Conservation (phyloP, 2,329 filamentous ascomycete species). For the Mycosphaerelloides madeirae region DNA sequence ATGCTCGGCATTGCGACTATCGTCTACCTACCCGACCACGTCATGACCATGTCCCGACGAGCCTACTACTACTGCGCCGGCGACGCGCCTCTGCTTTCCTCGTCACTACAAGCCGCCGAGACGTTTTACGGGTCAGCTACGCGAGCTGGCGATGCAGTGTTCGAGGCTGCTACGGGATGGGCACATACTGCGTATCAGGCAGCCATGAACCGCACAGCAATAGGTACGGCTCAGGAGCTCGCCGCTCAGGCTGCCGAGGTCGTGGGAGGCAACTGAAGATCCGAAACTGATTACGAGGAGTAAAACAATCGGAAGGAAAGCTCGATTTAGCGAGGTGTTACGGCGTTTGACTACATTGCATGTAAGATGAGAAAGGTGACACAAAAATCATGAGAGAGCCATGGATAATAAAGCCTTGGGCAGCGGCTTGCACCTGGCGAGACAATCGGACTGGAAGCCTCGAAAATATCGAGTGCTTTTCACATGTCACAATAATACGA, state of each 20-base stretch:
- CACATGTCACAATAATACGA: too few species aligned
- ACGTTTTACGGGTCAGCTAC: slow-evolving; percentile 18
- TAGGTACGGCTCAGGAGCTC: slow-evolving; percentile 12
- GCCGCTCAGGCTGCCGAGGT: slow-evolving; percentile 15
- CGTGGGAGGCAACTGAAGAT: slow-evolving; percentile 5
- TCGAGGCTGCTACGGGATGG: slow-evolving; percentile 20
- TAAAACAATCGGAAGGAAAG: not conserved
- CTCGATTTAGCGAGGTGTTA: slow-evolving; percentile 7
- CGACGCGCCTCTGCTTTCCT: slow-evolving; percentile 42
- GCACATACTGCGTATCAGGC: slow-evolving; percentile 21
- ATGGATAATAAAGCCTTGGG: too few species aligned
- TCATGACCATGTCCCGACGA: slow-evolving; percentile 74
- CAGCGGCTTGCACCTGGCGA: too few species aligned
- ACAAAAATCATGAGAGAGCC: not conserved
- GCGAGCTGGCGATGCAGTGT: slow-evolving; percentile 15
- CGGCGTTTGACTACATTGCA: not conserved
- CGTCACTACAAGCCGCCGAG: slow-evolving; percentile 15
- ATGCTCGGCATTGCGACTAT: slow-evolving; percentile 81
- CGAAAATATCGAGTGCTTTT: too few species aligned
- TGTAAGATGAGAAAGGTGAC: not conserved
- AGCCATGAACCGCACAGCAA: slow-evolving; percentile 16
- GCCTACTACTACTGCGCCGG: slow-evolving; percentile 94
- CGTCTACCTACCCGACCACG: slow-evolving; percentile 89
- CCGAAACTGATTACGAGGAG: not conserved
- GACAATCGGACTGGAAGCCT: too few species aligned